Percentiles rank a stretch among this genome's conserved stretches.
Conservation (phyloP, 1,284 basidiomycete species). For the Trametes hirsuta region DNA sequence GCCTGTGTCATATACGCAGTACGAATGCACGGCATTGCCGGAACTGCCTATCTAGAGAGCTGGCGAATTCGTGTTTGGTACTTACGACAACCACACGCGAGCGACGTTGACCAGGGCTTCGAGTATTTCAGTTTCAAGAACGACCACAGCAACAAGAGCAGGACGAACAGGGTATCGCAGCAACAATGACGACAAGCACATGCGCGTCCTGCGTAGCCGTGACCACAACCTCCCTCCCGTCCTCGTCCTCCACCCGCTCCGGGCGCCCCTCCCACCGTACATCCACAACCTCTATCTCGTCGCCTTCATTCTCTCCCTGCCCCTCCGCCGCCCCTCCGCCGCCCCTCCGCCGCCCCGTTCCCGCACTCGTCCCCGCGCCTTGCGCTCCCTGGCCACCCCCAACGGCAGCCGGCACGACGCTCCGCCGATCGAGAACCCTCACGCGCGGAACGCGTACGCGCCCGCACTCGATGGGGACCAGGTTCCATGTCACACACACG, state of each 20-base stretch:
- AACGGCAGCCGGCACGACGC: conserved; percentile 19
- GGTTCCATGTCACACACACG: conserved; percentile 61
- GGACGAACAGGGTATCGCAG: too few relatives aligned
- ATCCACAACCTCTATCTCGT: conserved; percentile 56
- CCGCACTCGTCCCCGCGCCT: neutral
- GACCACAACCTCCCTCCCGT: neutral
- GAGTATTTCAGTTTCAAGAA: too few relatives aligned
- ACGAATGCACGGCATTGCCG: too few relatives aligned
- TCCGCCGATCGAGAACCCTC: conserved; percentile 59
- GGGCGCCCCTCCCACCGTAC: conserved; percentile 32
- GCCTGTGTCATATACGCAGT: too few relatives aligned
- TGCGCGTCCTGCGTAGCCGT: conserved; percentile 8
- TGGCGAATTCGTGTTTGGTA: too few relatives aligned
- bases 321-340: conserved; percentile 9
- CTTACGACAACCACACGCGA: too few relatives aligned
- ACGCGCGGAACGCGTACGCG: conserved; percentile 60
- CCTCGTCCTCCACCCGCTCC: conserved; percentile 13
- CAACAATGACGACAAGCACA: conserved; percentile 1
- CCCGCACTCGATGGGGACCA: conserved; percentile 76
- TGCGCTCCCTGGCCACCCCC: too few relatives aligned
- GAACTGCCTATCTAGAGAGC: too few relatives aligned
- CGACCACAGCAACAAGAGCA: too few relatives aligned
- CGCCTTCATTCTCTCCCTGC: conserved; percentile 38
- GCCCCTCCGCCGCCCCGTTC: conserved; percentile 2
- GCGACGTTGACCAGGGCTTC: too few relatives aligned